Percentiles rank a stretch among this genome's conserved stretches.
phyloP scores from a whole-genome alignment of 2,329 filamentous ascomycete species.

The Westerdykella ornata region DNA sequence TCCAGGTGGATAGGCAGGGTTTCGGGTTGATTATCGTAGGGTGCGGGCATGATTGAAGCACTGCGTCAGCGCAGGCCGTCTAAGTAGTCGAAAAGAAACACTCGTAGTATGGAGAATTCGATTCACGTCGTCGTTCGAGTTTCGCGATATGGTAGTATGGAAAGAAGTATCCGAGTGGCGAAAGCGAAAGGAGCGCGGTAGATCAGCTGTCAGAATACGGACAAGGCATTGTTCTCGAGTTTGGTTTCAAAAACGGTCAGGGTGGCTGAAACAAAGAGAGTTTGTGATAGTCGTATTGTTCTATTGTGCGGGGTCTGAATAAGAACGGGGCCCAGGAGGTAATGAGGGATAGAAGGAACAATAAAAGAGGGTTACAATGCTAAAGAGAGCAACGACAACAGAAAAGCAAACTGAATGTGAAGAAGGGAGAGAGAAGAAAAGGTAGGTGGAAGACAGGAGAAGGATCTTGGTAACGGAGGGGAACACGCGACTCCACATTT shows the following conservation, averaged over 20 bases:
- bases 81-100: neutral
- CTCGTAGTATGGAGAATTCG: neutral
- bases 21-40: constrained; percentile 1
- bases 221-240: constrained; percentile 23
- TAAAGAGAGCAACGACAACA: constrained; percentile 9
- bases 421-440: constrained; percentile 12
- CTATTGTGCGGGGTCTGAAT: constrained; percentile 16
- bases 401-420: constrained; percentile 5
- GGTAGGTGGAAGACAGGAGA: constrained; percentile 1
- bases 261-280: constrained; percentile 22
- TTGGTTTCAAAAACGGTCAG: constrained; percentile 4
- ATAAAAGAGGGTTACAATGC: constrained; percentile 9
- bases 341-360: constrained; percentile 4
- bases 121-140: neutral
- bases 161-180: neutral
- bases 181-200: neutral
- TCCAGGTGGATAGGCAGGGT: constrained; percentile 11
- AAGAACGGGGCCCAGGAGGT: constrained; percentile 7
- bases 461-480: constrained; percentile 10
- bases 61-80: neutral
- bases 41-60: neutral
- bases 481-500: constrained; percentile 25
- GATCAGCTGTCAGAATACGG: constrained; percentile 5
- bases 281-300: constrained; percentile 23
- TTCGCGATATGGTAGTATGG: neutral